These are phyloP conservation scores for Alternaria arbusti DNA, from an alignment of 2,329 filamentous ascomycete genomes.

Conservation along the genomic window DNA sequence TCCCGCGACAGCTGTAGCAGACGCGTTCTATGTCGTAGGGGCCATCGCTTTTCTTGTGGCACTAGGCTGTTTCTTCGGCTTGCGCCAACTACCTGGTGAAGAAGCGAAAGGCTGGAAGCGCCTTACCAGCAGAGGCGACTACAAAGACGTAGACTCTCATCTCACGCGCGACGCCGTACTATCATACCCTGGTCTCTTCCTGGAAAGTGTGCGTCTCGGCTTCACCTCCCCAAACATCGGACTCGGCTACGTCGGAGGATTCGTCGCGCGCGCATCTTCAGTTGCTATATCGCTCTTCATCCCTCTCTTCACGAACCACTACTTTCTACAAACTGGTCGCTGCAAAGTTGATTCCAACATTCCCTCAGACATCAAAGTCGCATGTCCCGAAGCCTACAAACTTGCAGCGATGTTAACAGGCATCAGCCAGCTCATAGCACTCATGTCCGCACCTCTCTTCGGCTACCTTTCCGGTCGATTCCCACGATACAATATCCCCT, in stretches of 20 bases:
- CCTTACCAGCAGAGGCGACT: slow-evolving; percentile 38
- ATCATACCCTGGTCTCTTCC: slow-evolving; percentile 58
- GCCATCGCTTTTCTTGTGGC: slow-evolving; percentile 74
- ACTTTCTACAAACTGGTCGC: slow-evolving; percentile 80
- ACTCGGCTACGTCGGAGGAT: slow-evolving; percentile 89
- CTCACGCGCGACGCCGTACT: slow-evolving; percentile 62
- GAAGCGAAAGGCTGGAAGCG: slow-evolving; percentile 73
- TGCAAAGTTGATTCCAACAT: slow-evolving; percentile 64
- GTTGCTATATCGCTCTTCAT: slow-evolving; percentile 96
- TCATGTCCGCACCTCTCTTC: slow-evolving; percentile 85
- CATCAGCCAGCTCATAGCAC: slow-evolving; percentile 83
- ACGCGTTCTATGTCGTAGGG: slow-evolving; percentile 89
- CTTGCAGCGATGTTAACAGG: slow-evolving; percentile 87
- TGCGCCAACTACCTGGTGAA: slow-evolving; percentile 73
- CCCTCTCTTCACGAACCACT: slow-evolving; percentile 89
- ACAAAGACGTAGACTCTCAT: slow-evolving; percentile 25
- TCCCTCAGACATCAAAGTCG: slow-evolving; percentile 73
- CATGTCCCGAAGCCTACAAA: slow-evolving; percentile 86
- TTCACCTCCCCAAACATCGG: slow-evolving; percentile 79
- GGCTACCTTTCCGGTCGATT: slow-evolving; percentile 80
- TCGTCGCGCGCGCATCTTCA: slow-evolving; percentile 91
- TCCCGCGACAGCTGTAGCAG: slow-evolving; percentile 74
- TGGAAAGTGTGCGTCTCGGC: slow-evolving; percentile 62
- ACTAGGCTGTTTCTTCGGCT: slow-evolving; percentile 76
- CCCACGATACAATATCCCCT: slow-evolving; percentile 70